Percentiles rank a stretch among this genome's conserved stretches.
Conservation (phyloP, 108 stramenopile genomes). For the Pseudonitzschia multiseries region DNA sequence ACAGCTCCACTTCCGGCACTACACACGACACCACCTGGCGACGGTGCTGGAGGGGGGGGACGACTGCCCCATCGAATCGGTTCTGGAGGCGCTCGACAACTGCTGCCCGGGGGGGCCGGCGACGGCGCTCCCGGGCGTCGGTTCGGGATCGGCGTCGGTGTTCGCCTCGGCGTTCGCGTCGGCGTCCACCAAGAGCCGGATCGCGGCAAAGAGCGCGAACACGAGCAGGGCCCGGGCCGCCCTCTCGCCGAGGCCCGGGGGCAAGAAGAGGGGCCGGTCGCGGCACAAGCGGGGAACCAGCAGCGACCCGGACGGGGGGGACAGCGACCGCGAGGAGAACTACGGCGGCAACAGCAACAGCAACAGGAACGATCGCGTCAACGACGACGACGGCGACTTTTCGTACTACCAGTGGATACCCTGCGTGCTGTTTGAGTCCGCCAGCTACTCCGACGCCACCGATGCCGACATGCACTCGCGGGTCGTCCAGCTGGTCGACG, state of each 20-base stretch:
- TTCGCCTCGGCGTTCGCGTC: neutral
- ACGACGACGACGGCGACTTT: conserved; percentile 34
- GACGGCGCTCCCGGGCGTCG: neutral
- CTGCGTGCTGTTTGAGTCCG: conserved; percentile 60
- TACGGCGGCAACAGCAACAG: neutral
- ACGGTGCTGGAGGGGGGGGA: conserved; percentile 65
- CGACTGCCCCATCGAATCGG: conserved; percentile 64
- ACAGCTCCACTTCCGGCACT: conserved; percentile 70
- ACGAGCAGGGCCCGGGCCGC: too few species aligned
- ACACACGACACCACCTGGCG: conserved; percentile 44
- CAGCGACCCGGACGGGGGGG: neutral
- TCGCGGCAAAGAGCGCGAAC: neutral
- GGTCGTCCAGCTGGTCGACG: conserved; percentile 52
- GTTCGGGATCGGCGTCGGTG: too few species aligned
- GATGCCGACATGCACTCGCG: conserved; percentile 76
- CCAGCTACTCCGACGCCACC: conserved; percentile 47
- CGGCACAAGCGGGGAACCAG: too few species aligned
- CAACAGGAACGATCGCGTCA: too few species aligned
- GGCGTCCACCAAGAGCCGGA: neutral
- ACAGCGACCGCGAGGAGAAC: conserved; percentile 22
- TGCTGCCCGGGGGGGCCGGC: neutral
- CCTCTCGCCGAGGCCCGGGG: too few species aligned
- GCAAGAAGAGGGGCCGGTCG: too few species aligned
- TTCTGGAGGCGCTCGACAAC: conserved; percentile 35
- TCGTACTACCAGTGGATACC: conserved; percentile 72